Conservation (phyloP, 1,284 basidiomycete genomes). For the Kalmanozyma brasiliensis region DNA sequence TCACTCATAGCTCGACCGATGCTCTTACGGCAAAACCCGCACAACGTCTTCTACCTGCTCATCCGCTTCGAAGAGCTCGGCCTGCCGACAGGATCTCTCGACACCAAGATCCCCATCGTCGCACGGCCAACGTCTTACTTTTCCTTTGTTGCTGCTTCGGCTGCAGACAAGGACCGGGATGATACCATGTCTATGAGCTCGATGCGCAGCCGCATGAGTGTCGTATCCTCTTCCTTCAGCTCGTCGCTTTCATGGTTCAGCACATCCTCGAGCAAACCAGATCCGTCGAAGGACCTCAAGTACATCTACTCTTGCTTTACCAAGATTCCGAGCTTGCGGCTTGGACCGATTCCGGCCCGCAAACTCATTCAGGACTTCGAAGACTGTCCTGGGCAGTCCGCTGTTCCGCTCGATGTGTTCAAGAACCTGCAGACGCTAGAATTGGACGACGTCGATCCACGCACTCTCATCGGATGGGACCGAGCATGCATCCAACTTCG, state of each 20-base stretch:
- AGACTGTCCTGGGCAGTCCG: constrained; percentile 79
- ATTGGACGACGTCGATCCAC: constrained; percentile 82
- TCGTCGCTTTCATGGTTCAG: constrained; percentile 48
- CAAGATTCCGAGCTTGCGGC: constrained; percentile 78
- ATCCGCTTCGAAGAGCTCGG: constrained; percentile 84
- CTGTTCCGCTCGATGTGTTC: constrained; percentile 83
- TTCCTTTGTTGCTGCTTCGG: constrained; percentile 40
- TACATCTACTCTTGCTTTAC: constrained; percentile 88
- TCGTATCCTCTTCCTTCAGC: constrained; percentile 76
- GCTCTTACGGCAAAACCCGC: constrained; percentile 78
- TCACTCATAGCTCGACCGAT: constrained; percentile 27
- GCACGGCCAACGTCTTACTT: constrained; percentile 72
- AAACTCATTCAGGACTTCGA: constrained; percentile 75
- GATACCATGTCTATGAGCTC: constrained; percentile 81
- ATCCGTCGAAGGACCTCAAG: constrained; percentile 76
- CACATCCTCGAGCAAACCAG: constrained; percentile 67
- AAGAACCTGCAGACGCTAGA: constrained; percentile 81
- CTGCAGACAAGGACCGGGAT: constrained; percentile 29
- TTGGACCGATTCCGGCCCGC: constrained; percentile 72
- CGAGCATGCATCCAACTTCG: constrained; percentile 77
- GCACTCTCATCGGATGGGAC: constrained; percentile 86
- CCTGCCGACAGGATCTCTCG: constrained; percentile 79
- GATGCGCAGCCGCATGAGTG: constrained; percentile 80
- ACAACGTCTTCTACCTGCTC: constrained; percentile 86
- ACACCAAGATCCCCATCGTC: constrained; percentile 71